Base-by-base conservation (phyloP, 192 early-diverging fungal species). In the Bifiguratus adelaidae region DNA sequence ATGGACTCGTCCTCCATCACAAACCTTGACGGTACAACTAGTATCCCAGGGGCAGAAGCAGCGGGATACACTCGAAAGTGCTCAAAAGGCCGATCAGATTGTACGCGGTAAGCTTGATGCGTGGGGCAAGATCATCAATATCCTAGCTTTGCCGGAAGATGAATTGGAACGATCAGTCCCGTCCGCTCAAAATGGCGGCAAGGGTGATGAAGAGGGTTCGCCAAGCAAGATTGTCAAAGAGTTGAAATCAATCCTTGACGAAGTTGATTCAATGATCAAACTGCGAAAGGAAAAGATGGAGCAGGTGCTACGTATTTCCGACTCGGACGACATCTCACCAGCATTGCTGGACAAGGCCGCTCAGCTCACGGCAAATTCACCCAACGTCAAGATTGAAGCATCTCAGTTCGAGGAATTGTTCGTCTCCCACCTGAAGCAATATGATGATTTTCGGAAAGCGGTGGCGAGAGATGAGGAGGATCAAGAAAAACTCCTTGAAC, bases 311-410 rank as follows among this genome's bases (percentile, higher is more conserved):
- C 63, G 78, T 27, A 46, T 76, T 7, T 73, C 85, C 1, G 65
- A 75, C 28, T 71, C 74, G 23, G 91, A 94, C 54, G 87, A 94
- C 46, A 84, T 94, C 41, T 79, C 81, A 20, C 80, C 80, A 7
- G 63, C 70, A 7, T 56, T 85, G 0, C 72, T 77, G 21, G 73
- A 78, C 20, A 75, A 80, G 47, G 78, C 82, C 23, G 78, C 80
- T 38, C 52, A 77, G 41, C 48, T 87, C 20, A 78, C 78, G 0
- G 65, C 81, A 0, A 67, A 70, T 44, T 74, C 75, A 1, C 73
- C 80, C 0, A 74, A 76, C 2, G 47, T 78, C 42, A 77, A 85
- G 58, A 81, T 83, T 48, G 83, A 87, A 45, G 65, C 83, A 6
- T 78, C 79, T 19, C 81, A 84, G 49, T 83, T 88, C 34, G 85